Evolutionary conservation across 2,329 filamentous ascomycete genomes (phyloP), one percentile per base, ranked within the genome.

Genomic region (Epichloe glyceriae): DNA sequence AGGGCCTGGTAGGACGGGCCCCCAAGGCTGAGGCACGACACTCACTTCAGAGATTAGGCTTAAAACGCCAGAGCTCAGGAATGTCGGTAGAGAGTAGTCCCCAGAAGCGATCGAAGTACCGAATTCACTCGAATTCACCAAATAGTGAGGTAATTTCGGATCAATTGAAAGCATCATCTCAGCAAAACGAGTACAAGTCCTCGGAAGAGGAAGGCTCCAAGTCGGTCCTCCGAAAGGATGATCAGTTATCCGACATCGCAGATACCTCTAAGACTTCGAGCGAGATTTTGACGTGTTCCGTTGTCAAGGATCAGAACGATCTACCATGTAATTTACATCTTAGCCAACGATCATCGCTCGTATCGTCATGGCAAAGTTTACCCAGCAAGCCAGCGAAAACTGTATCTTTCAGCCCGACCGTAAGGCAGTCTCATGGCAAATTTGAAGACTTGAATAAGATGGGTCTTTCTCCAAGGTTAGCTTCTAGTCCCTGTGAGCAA

Each of bases 331-430:
- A 34, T 8, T 38, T n/a, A 11, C 34, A 14, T 49, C 40, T 14
- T 26, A 30, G 40, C 15, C 39, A 22, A 22, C 17, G 34, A 4
- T 38, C 33, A 39, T 38, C 39, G 19, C 47, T 15, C 4, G 11
- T 44, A 6, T 38, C 40, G 11, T 49, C 48, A 76, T 76, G 80
- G 39, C 73, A 73, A 50, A 74, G 70, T 30, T 66, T 70, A 8
- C 64, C 65, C 30, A 55, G 54, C 2, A 54, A 60, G 1, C 46
- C 51, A 7, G 48, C 30, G 2, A 42, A 42, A 47, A 34, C 46
- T 22, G 42, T 46, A 15, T 26, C 50, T 11, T 47, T 46, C 11
- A 43, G 41, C 20, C 26, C 38, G 8, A 35, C 14, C 40, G 20
- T 35, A 10, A 19, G 38, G 22, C 42, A 38, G 14, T 40, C 22